A percentile compares a stretch with the other conserved stretches of the same genome.
These are phyloP conservation scores for Coemansia sp. DNA, from an alignment of 192 early-diverging fungal species.

Conservation along the genomic window DNA sequence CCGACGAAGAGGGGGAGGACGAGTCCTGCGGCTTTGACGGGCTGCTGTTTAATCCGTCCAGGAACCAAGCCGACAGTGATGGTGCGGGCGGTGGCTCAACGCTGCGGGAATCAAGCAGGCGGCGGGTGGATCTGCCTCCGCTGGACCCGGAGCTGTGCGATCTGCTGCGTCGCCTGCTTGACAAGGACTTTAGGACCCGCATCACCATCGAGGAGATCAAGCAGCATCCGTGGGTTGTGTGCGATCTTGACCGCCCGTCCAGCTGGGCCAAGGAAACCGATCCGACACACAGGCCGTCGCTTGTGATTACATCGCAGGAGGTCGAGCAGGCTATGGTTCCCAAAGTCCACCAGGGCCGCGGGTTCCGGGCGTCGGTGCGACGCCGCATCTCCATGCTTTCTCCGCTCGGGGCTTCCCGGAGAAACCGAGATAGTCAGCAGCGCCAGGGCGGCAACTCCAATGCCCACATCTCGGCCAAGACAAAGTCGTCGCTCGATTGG, in stretches of 20 bases:
- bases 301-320: slow-evolving; percentile 83
- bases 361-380: slow-evolving; percentile 46
- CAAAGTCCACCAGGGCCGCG: slow-evolving; percentile 36
- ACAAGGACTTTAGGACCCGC: slow-evolving; percentile 83
- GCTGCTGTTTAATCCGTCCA: slow-evolving; percentile 9
- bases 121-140: slow-evolving; percentile 26
- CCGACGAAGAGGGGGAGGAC: slow-evolving; percentile 5
- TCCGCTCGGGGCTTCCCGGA: slow-evolving; percentile 10
- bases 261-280: slow-evolving; percentile 81
- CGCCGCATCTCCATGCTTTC: slow-evolving; percentile 53
- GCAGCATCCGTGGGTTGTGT: slow-evolving; percentile 89
- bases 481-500: slow-evolving; percentile 55
- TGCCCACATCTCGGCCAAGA: slow-evolving; percentile 27
- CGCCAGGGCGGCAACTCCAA: slow-evolving; percentile 12
- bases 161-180: slow-evolving; percentile 72
- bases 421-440: slow-evolving; percentile 3
- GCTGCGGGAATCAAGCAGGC: neutral
- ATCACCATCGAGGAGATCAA: slow-evolving; percentile 89
- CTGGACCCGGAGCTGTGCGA: slow-evolving; percentile 68
- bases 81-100: neutral
- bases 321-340: slow-evolving; percentile 60
- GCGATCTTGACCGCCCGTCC: slow-evolving; percentile 63
- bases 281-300: slow-evolving; percentile 64
- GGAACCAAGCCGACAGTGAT: slow-evolving; percentile 16
- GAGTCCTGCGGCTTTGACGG: neutral